phyloP scores from a whole-genome alignment of 139 green algal genomes.

The Ostreobium quekettii region DNA sequence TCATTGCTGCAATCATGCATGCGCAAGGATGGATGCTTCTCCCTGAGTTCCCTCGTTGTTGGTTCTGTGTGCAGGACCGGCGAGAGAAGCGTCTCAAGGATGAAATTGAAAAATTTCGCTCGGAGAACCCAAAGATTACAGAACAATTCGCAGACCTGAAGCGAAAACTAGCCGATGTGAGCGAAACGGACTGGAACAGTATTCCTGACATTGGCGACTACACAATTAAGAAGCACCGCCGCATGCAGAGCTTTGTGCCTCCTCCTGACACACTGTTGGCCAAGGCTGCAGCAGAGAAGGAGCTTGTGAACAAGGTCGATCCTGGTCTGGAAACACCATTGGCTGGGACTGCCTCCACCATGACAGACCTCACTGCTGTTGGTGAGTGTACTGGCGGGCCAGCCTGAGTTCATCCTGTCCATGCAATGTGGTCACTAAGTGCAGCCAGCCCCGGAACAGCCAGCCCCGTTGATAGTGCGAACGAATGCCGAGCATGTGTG shows the following conservation, averaged over 20 bases:
- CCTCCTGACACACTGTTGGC: slow-evolving; percentile 86
- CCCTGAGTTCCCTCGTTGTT: not conserved
- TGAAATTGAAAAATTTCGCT: slow-evolving; percentile 86
- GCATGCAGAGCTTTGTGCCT: slow-evolving; percentile 73
- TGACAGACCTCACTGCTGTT: slow-evolving; percentile 85
- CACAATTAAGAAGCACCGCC: slow-evolving; percentile 74
- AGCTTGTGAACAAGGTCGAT: slow-evolving; percentile 32
- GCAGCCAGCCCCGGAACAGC: too few species aligned
- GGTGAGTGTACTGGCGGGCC: slow-evolving; percentile 49
- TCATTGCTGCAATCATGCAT: too few species aligned
- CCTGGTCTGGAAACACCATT: slow-evolving; percentile 45
- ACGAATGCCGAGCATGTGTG: too few species aligned
- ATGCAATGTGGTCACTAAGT: too few species aligned
- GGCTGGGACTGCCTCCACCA: slow-evolving; percentile 23
- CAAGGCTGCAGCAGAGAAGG: slow-evolving; percentile 54
- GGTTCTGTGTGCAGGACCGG: slow-evolving; percentile 43
- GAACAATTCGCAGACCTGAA: slow-evolving; percentile 98
- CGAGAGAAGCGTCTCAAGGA: slow-evolving; percentile 83
- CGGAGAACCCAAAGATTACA: slow-evolving; percentile 94
- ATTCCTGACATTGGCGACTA: slow-evolving; percentile 98
- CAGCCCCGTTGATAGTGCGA: too few species aligned
- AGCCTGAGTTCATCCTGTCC: too few species aligned
- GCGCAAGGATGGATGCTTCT: not conserved
- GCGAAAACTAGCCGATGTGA: slow-evolving; percentile 74
- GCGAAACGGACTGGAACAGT: slow-evolving; percentile 56